Base-by-base conservation (phyloP, 805 yeast species). In the Candida ovalis region DNA sequence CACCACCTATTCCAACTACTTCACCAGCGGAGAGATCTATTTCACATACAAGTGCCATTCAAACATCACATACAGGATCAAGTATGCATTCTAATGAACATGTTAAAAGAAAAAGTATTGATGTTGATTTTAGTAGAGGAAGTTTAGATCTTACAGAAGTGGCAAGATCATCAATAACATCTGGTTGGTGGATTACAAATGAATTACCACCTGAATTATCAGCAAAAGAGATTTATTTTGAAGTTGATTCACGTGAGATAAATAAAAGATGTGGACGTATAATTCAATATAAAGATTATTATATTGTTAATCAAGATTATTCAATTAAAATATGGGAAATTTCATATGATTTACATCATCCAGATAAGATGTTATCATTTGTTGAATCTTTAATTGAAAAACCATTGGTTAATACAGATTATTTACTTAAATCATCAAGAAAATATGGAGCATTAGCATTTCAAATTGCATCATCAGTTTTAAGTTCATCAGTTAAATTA, bases 241-340 rank as follows among this genome's bases (percentile, higher is more conserved):
- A 89, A 62, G 76, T 81, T 21, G 96, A 89, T 48, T 78, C 80
- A 24, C 70, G 75, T 49, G 59, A 61, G 13, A 68, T 84, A 7
- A 55, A 55, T 13, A 86, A 85, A 58, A 77, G 96, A 55, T 79
- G 80, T 12, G 78, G 79, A 22, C 69, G 80, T 38, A 54, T 51
- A 2, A 67, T 76, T 6, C 67, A 73, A 4, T 71, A 77, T 52
- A 74, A 85, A 46, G 90, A 85, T 53, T 81, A 86, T 54, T 88
- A 88, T 60, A 72, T 89, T 13, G 66, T 90, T 37, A 84, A 81
- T 64, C 81, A 78, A 51, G 95, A 88, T 61, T 81, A 84, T 55
- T 78, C 94, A 1, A 88, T 84, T 55, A 70, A 82, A 3, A 68
- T 78, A 1, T 67, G 88, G 52, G 81, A 82, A 43, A 67, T 86